A percentile compares a stretch with the other conserved stretches of the same genome.
Evolutionary conservation across 148 eudicot species (phyloP).

Genomic region (Persicaria maculosa): DNA sequence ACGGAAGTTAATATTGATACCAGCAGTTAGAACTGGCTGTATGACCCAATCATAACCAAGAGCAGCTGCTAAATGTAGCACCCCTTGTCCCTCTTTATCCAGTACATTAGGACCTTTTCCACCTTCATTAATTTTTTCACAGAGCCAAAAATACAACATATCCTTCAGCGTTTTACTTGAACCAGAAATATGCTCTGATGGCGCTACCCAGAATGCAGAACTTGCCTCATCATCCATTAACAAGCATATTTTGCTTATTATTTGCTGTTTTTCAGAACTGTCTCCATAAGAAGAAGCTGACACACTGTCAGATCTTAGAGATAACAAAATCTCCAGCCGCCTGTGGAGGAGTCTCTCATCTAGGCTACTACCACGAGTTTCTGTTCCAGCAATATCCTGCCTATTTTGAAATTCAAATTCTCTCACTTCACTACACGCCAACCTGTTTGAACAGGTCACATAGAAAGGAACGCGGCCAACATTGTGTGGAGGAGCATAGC

Average conservation of each 20-base stretch:
- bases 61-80: slow-evolving; percentile 61
- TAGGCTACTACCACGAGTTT: slow-evolving; percentile 27
- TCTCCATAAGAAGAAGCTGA: slow-evolving; percentile 17
- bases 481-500: slow-evolving; percentile 69
- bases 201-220: slow-evolving; percentile 19
- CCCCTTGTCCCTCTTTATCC: slow-evolving; percentile 59
- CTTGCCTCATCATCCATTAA: slow-evolving; percentile 30
- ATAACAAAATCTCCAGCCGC: slow-evolving; percentile 31
- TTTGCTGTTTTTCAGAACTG: slow-evolving; percentile 18
- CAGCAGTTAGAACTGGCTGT: slow-evolving; percentile 42
- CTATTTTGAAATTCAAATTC: slow-evolving; percentile 65
- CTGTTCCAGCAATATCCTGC: slow-evolving; percentile 31
- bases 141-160: slow-evolving; percentile 44
- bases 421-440: slow-evolving; percentile 97
- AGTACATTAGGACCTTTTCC: slow-evolving; percentile 44
- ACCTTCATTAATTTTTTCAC: slow-evolving; percentile 36
- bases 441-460: slow-evolving; percentile 86
- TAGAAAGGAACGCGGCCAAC: slow-evolving; percentile 84
- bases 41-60: slow-evolving; percentile 72
- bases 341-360: slow-evolving; percentile 30
- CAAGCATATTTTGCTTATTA: slow-evolving; percentile 23
- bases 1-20: slow-evolving; percentile 57
- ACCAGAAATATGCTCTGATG: not conserved
- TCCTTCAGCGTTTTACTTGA: slow-evolving; percentile 26
- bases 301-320: slow-evolving; percentile 18